Percentiles rank a stretch among this genome's conserved stretches.
These are phyloP conservation scores for Tylopilus balloui DNA, from an alignment of 768 basidiomycete species.

Conservation along the genomic window DNA sequence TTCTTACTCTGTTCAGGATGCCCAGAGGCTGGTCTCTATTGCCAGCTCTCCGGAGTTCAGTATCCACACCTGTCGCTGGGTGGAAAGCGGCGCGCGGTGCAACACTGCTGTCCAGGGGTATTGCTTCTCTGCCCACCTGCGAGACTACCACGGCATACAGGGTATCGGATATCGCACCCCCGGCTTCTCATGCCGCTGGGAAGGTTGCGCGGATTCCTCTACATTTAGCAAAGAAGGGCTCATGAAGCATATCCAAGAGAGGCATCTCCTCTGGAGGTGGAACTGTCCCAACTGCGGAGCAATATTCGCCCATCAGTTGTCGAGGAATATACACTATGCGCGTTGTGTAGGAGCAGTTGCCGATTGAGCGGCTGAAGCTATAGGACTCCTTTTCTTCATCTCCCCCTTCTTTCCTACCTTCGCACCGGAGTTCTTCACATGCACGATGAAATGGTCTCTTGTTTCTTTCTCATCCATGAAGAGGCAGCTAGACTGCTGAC, in stretches of 20 bases:
- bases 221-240: slow-evolving; percentile 17
- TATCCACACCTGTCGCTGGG: slow-evolving; percentile 24
- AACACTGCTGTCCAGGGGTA: slow-evolving; percentile 14
- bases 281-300: slow-evolving; percentile 21
- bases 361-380: slow-evolving; percentile 2
- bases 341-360: slow-evolving; percentile 5
- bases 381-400: background rate
- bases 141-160: slow-evolving; percentile 20
- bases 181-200: slow-evolving; percentile 23
- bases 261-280: slow-evolving; percentile 25
- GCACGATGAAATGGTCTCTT: background rate
- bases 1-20: slow-evolving; percentile 21
- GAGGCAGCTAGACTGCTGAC: slow-evolving; percentile 8
- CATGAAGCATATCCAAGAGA: slow-evolving; percentile 26
- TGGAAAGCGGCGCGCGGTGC: slow-evolving; percentile 13
- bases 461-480: background rate
- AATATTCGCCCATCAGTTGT: slow-evolving; percentile 10
- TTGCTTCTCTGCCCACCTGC: slow-evolving; percentile 16
- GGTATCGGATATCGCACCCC: background rate
- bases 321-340: slow-evolving; percentile 18
- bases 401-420: background rate
- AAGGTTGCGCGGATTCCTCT: slow-evolving; percentile 19
- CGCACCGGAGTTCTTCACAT: background rate
- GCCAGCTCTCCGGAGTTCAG: slow-evolving; percentile 28
- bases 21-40: slow-evolving; percentile 22